Conservation (phyloP, 495 filamentous ascomycete genomes). For the Penicillium crystallinum region DNA sequence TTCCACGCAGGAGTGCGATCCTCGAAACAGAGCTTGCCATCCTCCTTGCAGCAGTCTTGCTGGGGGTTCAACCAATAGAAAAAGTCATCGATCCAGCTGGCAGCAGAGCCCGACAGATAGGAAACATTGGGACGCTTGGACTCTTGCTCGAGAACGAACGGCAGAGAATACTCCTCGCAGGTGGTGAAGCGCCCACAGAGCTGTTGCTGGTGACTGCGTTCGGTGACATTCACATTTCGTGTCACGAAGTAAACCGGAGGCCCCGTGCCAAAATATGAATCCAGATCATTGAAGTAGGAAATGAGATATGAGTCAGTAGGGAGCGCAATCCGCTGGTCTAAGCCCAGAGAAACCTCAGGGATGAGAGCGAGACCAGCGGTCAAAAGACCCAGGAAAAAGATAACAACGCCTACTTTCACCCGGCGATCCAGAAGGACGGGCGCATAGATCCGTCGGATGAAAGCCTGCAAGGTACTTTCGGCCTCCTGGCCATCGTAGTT, state of each 20-base stretch:
- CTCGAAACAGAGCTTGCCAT: constrained; percentile 69
- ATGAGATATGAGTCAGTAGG: constrained; percentile 91
- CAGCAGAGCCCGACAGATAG: constrained; percentile 85
- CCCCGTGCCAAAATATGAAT: constrained; percentile 83
- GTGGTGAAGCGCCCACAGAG: constrained; percentile 89
- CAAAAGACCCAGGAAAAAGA: constrained; percentile 82
- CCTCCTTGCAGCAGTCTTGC: constrained; percentile 69
- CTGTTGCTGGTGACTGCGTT: constrained; percentile 68
- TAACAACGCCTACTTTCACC: constrained; percentile 67
- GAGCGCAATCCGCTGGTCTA: constrained; percentile 92
- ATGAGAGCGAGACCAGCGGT: constrained; percentile 77
- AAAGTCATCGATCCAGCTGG: constrained; percentile 96
- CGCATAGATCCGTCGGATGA: constrained; percentile 86
- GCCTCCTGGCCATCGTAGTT: constrained; percentile 58
- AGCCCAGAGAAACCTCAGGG: constrained; percentile 75
- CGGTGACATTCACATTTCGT: constrained; percentile 68
- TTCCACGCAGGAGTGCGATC: constrained; percentile 77
- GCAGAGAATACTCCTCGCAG: constrained; percentile 75
- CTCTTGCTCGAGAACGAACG: constrained; percentile 87
- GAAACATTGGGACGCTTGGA: constrained; percentile 84
- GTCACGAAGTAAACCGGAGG: constrained; percentile 97
- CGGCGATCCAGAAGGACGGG: constrained; percentile 72
- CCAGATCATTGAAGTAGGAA: constrained; percentile 89
- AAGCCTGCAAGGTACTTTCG: constrained; percentile 72
- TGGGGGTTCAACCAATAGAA: constrained; percentile 94